Conservation (phyloP, 1,284 basidiomycete species). For the Fomitopsis betulina region DNA sequence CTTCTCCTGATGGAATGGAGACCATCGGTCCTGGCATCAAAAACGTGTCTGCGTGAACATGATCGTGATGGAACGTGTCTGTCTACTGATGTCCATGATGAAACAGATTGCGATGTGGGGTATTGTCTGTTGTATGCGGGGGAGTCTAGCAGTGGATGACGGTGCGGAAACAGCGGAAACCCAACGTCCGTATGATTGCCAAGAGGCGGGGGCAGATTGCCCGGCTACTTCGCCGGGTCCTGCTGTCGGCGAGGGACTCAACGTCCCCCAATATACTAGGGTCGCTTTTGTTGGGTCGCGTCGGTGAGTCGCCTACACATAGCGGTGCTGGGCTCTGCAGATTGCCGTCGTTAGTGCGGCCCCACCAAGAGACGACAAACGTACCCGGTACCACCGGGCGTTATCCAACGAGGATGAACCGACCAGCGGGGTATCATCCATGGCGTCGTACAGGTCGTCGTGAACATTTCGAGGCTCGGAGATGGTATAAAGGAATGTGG, state of each 20-base stretch:
- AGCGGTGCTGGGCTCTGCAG: not conserved
- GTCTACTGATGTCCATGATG: conserved; percentile 1
- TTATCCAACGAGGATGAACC: not conserved
- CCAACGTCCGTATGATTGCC: not conserved
- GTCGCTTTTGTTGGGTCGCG: not conserved
- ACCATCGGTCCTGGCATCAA: not conserved
- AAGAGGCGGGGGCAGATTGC: not conserved
- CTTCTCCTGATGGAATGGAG: not conserved
- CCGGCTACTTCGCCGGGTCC: not conserved
- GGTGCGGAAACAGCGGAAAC: conserved; percentile 2
- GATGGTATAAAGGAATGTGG: not conserved
- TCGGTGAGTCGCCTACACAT: not conserved
- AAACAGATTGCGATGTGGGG: not conserved
- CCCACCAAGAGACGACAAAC: not conserved
- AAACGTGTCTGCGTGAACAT: conserved; percentile 1
- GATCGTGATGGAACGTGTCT: not conserved
- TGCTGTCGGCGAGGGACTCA: not conserved
- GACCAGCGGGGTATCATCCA: not conserved
- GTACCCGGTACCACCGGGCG: not conserved
- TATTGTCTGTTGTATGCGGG: not conserved
- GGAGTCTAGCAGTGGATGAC: conserved; percentile 1
- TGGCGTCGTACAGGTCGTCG: not conserved
- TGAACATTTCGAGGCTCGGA: not conserved
- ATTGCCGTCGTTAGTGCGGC: not conserved
- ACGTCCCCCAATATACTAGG: not conserved